Base-by-base conservation (phyloP, 352 stramenopile genomes). In the Phytophthora hybrid region DNA sequence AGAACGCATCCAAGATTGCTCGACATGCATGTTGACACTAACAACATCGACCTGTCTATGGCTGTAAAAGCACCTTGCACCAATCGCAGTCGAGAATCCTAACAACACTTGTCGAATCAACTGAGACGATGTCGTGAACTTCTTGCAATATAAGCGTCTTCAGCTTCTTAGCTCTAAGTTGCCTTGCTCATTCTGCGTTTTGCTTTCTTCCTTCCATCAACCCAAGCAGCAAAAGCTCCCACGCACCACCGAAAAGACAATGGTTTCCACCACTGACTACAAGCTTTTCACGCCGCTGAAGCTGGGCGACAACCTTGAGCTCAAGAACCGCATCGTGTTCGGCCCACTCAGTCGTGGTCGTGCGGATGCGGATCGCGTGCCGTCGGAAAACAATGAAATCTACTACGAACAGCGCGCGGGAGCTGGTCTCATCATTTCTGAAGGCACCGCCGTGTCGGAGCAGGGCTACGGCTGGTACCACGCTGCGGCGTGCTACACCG, bases 341-440 rank as follows among this genome's bases (percentile, higher is more conserved):
- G 78, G 76, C 13, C 82, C 81, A 8, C 55, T 93, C n/a, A 93
- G 71, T 13, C 83, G 83, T 5, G 78, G 69, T 6, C 81, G 83
- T 32, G 73, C 71, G 32, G 64, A 63, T 41, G 61, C 59, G 4
- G 63, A 76, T 55, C 62, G 67, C 16, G 66, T 85, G 13, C 80
- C 84, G 3, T 80, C 75, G 29, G 82, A 90, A 26, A 57, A 89
- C 52, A 85, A 87, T 54, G 76, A 76, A 11, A 34, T 84, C 11
- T 92, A 93, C 74, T 93, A 93, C 71, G 67, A 78, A 19, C 82
- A 92, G 65, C 83, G 84, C 49, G 80, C 85, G 1, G 77, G 78
- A 11, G 83, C 71, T 7, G 88, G 88, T 5, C 69, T 93, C 6
- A 72, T 93, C 66, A 89, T 95, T 54, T 88, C 84, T 9, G 88